These are phyloP conservation scores for Carex myosuroides DNA, from an alignment of 176 grass and related monocot species.

Conservation along the genomic window DNA sequence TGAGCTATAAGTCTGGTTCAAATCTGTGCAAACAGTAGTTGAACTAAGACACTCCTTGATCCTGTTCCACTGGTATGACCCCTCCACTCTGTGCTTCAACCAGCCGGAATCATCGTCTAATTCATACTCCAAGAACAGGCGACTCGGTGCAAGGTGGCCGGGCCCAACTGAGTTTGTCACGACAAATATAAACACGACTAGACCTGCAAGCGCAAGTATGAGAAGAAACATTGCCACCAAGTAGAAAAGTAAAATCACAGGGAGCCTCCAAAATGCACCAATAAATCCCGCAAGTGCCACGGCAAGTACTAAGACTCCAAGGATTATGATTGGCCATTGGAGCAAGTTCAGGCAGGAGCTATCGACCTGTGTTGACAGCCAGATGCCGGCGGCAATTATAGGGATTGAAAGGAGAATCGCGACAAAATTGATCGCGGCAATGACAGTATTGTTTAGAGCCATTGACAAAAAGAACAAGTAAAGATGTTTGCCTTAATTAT, in stretches of 20 bases:
- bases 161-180: constrained; percentile 24
- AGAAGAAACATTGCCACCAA: constrained; percentile 63
- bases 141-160: constrained; percentile 34
- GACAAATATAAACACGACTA: constrained; percentile 56
- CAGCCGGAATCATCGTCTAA: constrained; percentile 56
- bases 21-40: constrained; percentile 39
- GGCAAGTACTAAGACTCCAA: constrained; percentile 47
- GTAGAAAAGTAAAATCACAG: constrained; percentile 61
- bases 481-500: no score
- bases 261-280: constrained; percentile 66
- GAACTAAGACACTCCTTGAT: constrained; percentile 69
- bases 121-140: constrained; percentile 70
- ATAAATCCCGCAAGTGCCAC: constrained; percentile 57
- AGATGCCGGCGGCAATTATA: constrained; percentile 59
- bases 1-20: constrained; percentile 62
- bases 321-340: constrained; percentile 63
- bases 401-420: constrained; percentile 72
- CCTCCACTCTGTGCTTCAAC: constrained; percentile 46
- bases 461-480: constrained; percentile 15
- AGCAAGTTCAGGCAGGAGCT: constrained; percentile 69
- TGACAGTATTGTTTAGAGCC: constrained; percentile 46
- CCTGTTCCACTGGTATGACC: constrained; percentile 36
- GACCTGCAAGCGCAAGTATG: constrained; percentile 27
- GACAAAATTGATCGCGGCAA: constrained; percentile 52
- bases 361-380: constrained; percentile 57